Conservation (phyloP, 2,329 filamentous ascomycete genomes). For the Aspergillus cejpii region DNA sequence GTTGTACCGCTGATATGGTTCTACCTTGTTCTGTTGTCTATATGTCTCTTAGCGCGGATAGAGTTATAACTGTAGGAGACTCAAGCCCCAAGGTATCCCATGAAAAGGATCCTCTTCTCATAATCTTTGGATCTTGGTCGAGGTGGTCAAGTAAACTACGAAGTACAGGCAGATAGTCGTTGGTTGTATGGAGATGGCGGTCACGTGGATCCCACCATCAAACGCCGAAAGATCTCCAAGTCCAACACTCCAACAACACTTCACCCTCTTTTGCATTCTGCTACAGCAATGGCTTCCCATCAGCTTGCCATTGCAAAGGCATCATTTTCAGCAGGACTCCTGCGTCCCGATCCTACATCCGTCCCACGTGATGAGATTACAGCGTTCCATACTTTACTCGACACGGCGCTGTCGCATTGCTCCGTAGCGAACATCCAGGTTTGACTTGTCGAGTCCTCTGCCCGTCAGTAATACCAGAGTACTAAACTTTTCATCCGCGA, state of each 20-base stretch:
- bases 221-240: neutral
- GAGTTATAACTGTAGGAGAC: no score
- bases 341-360: conserved; percentile 66
- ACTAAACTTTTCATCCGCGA: conserved; percentile 30
- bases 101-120: no score
- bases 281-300: conserved; percentile 54
- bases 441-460: conserved; percentile 48
- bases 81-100: no score
- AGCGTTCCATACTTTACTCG: conserved; percentile 60
- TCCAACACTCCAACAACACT: neutral
- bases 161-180: no score
- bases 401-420: conserved; percentile 62
- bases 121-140: no score
- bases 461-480: conserved; percentile 21
- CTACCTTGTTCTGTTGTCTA: no score
- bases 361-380: conserved; percentile 64
- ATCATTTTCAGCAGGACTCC: conserved; percentile 64
- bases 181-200: no score
- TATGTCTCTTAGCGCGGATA: no score
- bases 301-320: conserved; percentile 72
- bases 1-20: no score
- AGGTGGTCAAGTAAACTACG: no score
- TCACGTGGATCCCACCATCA: conserved; percentile 1
- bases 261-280: neutral
- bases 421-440: conserved; percentile 81